phyloP scores from a whole-genome alignment of 2,329 filamentous ascomycete genomes.

The Raffaelea ambrosiae region DNA sequence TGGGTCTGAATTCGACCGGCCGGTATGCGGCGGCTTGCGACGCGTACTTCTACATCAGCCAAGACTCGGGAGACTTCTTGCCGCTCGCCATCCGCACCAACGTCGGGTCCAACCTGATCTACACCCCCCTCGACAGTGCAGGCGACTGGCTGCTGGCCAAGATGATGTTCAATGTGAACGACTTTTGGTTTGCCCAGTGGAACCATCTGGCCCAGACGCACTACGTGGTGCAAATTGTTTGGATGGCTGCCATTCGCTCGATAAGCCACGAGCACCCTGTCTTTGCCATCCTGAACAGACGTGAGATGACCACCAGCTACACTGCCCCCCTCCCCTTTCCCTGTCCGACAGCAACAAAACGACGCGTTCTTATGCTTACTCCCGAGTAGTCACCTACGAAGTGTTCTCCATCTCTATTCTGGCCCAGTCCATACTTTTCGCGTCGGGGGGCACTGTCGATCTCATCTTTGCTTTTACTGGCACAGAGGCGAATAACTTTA shows the following conservation, averaged over 20 bases:
- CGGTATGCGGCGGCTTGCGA: constrained; percentile 32
- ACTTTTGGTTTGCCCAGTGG: constrained; percentile 35
- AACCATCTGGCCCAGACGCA: constrained; percentile 35
- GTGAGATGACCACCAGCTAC: constrained; percentile 14
- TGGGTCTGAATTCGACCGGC: constrained; percentile 14
- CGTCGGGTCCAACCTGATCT: constrained; percentile 28
- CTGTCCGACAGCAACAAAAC: too few relatives aligned
- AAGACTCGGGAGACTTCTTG: constrained; percentile 30
- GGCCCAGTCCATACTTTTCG: constrained; percentile 18
- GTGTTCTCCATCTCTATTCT: constrained; percentile 22
- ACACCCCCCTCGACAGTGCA: constrained; percentile 33
- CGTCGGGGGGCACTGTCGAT: constrained; percentile 21
- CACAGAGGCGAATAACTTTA: constrained; percentile 18
- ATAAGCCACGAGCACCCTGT: constrained; percentile 37
- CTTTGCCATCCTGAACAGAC: constrained; percentile 25
- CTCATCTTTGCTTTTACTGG: constrained; percentile 23
- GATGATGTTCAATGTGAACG: constrained; percentile 38
- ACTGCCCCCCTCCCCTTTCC: background rate
- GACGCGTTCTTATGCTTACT: background rate
- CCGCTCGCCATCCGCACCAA: constrained; percentile 41
- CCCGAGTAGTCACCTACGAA: constrained; percentile 19
- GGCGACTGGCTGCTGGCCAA: constrained; percentile 44
- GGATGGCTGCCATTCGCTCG: constrained; percentile 35
- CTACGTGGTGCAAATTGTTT: constrained; percentile 31
- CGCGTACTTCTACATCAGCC: constrained; percentile 37